Percentiles rank a stretch among this genome's conserved stretches.
phyloP scores from a whole-genome alignment of 2,329 filamentous ascomycete species.

The Penicillium expansum region DNA sequence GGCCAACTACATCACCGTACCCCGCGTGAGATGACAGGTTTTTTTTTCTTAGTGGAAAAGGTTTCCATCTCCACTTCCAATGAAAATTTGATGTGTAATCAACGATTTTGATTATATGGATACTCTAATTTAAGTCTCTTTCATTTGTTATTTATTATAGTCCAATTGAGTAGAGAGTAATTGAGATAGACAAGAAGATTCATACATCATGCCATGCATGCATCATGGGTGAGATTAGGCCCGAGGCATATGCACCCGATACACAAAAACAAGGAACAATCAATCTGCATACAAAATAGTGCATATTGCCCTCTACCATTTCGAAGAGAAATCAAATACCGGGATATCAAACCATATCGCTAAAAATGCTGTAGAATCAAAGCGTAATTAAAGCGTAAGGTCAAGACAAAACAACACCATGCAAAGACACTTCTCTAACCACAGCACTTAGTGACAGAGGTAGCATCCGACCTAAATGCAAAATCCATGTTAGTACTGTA shows the following conservation, averaged over 20 bases:
- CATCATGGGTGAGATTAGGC: not conserved
- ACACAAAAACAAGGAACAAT: not conserved
- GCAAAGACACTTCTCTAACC: not conserved
- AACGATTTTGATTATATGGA: not conserved
- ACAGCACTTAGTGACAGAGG: conserved; percentile 1
- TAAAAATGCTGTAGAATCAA: not conserved
- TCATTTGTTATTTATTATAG: no score
- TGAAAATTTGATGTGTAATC: no score
- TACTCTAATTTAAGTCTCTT: not conserved
- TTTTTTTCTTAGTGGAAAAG: not conserved
- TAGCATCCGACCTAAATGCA: not conserved
- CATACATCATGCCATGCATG: not conserved
- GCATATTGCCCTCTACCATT: not conserved
- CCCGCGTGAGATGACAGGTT: not conserved
- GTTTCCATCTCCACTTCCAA: not conserved
- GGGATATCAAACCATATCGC: not conserved
- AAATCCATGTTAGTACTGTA: not conserved
- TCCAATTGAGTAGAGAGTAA: not conserved
- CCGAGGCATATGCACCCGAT: not conserved
- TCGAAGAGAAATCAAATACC: not conserved
- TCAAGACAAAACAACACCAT: not conserved
- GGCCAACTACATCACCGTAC: not conserved
- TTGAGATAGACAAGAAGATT: not conserved
- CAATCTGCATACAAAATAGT: not conserved
- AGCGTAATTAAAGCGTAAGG: not conserved